Conservation (phyloP, 345 rosid genomes). For the Gynandropsis gynandra region DNA sequence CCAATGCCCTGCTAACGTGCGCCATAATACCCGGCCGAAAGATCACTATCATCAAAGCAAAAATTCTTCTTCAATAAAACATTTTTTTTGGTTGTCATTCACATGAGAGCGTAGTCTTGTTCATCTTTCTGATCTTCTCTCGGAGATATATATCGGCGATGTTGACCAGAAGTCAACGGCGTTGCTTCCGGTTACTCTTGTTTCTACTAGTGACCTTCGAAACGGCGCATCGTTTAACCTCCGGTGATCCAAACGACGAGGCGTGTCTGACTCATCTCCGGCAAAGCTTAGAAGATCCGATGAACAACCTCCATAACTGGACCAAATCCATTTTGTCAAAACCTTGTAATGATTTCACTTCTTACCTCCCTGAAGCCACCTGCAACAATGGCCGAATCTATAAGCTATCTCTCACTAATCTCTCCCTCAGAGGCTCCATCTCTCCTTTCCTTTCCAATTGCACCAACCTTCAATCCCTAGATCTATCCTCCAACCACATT, state of each 20-base stretch:
- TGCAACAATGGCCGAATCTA: constrained; percentile 94
- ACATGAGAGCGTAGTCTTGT: constrained; percentile 5
- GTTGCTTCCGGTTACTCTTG: constrained; percentile 24
- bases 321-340: constrained; percentile 47
- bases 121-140: background rate
- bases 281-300: constrained; percentile 59
- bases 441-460: constrained; percentile 79
- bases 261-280: constrained; percentile 49
- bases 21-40: constrained; percentile 25
- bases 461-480: constrained; percentile 85
- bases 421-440: constrained; percentile 69
- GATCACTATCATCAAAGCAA: constrained; percentile 12
- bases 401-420: constrained; percentile 74
- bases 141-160: too few relatives aligned
- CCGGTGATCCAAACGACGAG: constrained; percentile 63
- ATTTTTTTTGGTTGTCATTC: constrained; percentile 2
- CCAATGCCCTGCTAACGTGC: constrained; percentile 23
- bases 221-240: constrained; percentile 24
- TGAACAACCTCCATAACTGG: constrained; percentile 73
- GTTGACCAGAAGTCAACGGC: constrained; percentile 28
- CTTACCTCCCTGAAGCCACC: constrained; percentile 62
- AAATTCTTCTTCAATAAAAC: constrained; percentile 12
- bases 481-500: constrained; percentile 74
- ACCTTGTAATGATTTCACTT: constrained; percentile 71
- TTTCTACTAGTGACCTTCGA: constrained; percentile 22